Base-by-base conservation (phyloP, 1,284 basidiomycete species). In the Melampsora larici-populina region DNA sequence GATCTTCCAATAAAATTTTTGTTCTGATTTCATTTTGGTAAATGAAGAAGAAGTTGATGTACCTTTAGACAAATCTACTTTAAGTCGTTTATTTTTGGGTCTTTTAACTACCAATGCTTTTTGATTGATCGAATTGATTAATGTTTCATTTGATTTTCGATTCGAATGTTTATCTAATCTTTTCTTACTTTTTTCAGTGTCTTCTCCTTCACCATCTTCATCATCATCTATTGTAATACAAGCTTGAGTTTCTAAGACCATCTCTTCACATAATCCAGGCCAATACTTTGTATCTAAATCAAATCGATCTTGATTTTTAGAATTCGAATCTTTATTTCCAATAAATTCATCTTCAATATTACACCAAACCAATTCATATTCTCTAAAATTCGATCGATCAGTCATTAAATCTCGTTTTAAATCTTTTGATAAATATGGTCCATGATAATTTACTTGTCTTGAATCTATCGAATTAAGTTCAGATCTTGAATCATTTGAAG, bases 341-440 rank as follows among this genome's bases (percentile, higher is more conserved):
- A 74, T 48, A 21, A n/a, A 46, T 21, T 66, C 24, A 55, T 66
- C 72, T 21, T 40, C 33, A 55, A 68, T 65, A 9, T 60, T 21
- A 62, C 73, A 76, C 73, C 73, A 76, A 62, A 76, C 33, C 17
- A 76, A 62, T 58, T 76, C 73, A 58, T 76, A 40, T 40, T 58
- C 66, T 4, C 73, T 40, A 60, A 76, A 76, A 46, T 68, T 69
- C 18, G 73, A 76, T 31, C 65, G 73, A 67, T 76, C 58, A 43
- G 65, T 64, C 2, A 4, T 26, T 11, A 76, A 24, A 48, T 76
- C 73, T 21, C 65, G 29, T 15, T 76, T 67, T 8, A 76, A 29
- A 67, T 68, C 49, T 33, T 31, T 46, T 49, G 48, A 67, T 40
- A 76, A 33, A 43, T 76, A 76, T 8, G 73, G 73, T 2, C 73